phyloP scores from a whole-genome alignment of 208 protist genomes.

The Porcisia deanei region DNA sequence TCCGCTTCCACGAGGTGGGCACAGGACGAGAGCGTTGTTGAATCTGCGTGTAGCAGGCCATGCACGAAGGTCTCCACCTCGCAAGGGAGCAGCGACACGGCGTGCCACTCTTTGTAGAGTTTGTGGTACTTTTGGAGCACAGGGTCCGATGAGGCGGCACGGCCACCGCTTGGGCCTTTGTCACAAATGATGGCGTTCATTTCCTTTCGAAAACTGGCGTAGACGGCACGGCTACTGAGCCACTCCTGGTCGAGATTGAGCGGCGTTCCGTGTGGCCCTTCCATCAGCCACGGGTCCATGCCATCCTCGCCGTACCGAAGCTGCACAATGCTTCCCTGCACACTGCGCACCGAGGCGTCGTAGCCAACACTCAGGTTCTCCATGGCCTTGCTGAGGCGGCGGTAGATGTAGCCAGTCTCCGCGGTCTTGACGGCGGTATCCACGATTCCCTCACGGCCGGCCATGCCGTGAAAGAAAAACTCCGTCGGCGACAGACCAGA shows the following conservation, averaged over 20 bases:
- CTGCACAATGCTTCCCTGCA: slow-evolving; percentile 94
- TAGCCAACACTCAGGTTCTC: slow-evolving; percentile 99
- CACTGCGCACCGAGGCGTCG: slow-evolving; percentile 98
- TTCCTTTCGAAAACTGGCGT: slow-evolving; percentile 43
- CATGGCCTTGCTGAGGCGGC: slow-evolving; percentile 98
- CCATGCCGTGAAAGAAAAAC: slow-evolving; percentile 99
- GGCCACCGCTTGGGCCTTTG: not conserved
- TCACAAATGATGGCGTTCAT: not conserved
- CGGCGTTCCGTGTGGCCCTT: slow-evolving; percentile 82
- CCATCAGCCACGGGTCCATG: slow-evolving; percentile 98
- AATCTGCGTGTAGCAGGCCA: slow-evolving; percentile 41
- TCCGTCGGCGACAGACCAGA: slow-evolving; percentile 97
- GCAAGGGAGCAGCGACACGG: slow-evolving; percentile 53
- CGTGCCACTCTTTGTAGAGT: slow-evolving; percentile 33
- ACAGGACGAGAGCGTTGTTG: slow-evolving; percentile 24
- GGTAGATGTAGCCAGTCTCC: slow-evolving; percentile 99
- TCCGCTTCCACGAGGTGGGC: slow-evolving; percentile 24
- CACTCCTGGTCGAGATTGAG: slow-evolving; percentile 88
- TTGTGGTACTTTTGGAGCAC: slow-evolving; percentile 7
- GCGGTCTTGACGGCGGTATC: slow-evolving; percentile 99
- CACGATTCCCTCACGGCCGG: slow-evolving; percentile 97
- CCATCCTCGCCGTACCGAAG: slow-evolving; percentile 99
- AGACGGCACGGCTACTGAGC: slow-evolving; percentile 59
- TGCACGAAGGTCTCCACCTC: slow-evolving; percentile 55
- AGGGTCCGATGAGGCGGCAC: not conserved